phyloP scores from a whole-genome alignment of 2,329 filamentous ascomycete species.

The Sporothrix curviconia region DNA sequence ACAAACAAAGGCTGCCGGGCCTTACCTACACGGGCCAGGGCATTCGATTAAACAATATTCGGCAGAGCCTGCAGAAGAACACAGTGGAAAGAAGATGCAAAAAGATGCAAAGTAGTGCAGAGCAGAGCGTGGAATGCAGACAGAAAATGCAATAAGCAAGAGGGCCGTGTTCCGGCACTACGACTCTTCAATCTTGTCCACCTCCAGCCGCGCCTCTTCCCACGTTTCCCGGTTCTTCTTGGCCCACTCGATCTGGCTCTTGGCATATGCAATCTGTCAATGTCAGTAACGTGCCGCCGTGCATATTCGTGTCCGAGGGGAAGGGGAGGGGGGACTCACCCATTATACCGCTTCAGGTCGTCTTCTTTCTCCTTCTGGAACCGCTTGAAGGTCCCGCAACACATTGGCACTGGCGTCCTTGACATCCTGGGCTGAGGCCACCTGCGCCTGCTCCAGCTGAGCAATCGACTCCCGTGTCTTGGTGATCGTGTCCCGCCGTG shows the following conservation, averaged over 20 bases:
- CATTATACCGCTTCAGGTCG: slow-evolving; percentile 88
- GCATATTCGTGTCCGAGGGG: neutral
- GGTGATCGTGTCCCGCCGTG: slow-evolving; percentile 84
- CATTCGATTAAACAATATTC: neutral
- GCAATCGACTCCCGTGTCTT: slow-evolving; percentile 86
- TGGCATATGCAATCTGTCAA: slow-evolving; percentile 76
- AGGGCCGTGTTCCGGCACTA: slow-evolving; percentile 22
- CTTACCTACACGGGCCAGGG: neutral
- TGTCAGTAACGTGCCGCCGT: slow-evolving; percentile 19
- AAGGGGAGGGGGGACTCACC: slow-evolving; percentile 51
- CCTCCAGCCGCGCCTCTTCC: slow-evolving; percentile 83
- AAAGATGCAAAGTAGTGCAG: neutral
- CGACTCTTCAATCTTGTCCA: slow-evolving; percentile 73
- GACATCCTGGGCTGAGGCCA: slow-evolving; percentile 84
- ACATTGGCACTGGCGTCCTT: slow-evolving; percentile 87
- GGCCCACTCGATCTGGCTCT: slow-evolving; percentile 90
- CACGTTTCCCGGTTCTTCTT: slow-evolving; percentile 85
- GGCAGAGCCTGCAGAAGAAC: too few species aligned
- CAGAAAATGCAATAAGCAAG: neutral
- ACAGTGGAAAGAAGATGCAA: too few species aligned
- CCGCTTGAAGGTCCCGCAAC: slow-evolving; percentile 77
- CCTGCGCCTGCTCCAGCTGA: slow-evolving; percentile 83
- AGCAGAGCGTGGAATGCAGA: neutral
- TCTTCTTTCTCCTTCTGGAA: slow-evolving; percentile 97
- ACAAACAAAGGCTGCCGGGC: neutral